Evolutionary conservation across 257 asterid genomes (phyloP).

Genomic region (Eucommia ulmoides): DNA sequence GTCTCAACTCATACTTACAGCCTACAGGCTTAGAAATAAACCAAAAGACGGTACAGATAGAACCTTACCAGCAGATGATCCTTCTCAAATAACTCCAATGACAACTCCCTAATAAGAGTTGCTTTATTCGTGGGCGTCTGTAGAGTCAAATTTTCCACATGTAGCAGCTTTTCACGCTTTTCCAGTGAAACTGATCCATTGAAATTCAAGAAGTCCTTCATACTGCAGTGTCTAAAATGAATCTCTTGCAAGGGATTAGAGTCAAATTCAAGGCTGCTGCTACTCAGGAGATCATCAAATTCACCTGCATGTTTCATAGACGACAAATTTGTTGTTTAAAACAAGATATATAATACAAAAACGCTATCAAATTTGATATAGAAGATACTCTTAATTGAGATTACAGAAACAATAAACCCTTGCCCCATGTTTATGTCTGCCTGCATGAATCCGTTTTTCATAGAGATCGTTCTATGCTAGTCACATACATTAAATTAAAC

Average conservation of each 20-base stretch:
- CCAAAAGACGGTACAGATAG: constrained; percentile 8
- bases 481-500: no score
- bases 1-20: no score
- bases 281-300: constrained; percentile 69
- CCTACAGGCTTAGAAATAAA: constrained; percentile 7
- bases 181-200: constrained; percentile 43
- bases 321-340: no score
- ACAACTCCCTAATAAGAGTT: constrained; percentile 60
- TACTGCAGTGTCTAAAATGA: constrained; percentile 25
- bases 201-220: constrained; percentile 12
- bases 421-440: no score
- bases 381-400: no score
- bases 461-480: no score
- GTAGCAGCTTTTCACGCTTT: constrained; percentile 29
- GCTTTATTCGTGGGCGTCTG: constrained; percentile 53
- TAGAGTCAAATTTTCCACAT: constrained; percentile 53
- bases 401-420: no score
- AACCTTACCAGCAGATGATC: constrained; percentile 67
- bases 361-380: no score
- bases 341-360: no score
- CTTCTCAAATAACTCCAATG: constrained; percentile 52
- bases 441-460: no score
- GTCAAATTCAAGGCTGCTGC: constrained; percentile 21
- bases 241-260: constrained; percentile 36
- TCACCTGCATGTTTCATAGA: constrained; percentile 49